Percentiles rank a stretch among this genome's conserved stretches.
Conservation (phyloP, 768 basidiomycete genomes). For the Leccinum uliginosum region DNA sequence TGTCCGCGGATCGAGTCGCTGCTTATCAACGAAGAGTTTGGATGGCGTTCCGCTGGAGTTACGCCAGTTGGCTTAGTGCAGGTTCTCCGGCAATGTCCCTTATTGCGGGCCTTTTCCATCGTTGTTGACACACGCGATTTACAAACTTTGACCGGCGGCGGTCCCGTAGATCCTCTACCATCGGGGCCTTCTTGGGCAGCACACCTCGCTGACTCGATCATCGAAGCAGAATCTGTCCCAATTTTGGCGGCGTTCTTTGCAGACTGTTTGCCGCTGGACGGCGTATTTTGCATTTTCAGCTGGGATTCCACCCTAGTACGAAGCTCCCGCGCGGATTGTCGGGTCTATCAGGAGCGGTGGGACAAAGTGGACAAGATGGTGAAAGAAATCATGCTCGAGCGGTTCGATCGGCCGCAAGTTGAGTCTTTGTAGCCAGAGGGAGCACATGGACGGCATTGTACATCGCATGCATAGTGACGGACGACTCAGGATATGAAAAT, state of each 20-base stretch:
- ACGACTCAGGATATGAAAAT: too few relatives aligned
- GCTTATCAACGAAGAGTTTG: too few relatives aligned
- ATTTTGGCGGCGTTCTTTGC: not conserved
- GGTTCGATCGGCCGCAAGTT: too few relatives aligned
- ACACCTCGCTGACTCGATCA: not conserved
- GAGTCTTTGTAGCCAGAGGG: too few relatives aligned
- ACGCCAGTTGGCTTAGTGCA: too few relatives aligned
- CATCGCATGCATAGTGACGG: too few relatives aligned
- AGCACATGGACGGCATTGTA: too few relatives aligned
- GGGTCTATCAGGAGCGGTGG: not conserved
- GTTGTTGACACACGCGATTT: not conserved
- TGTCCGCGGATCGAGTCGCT: too few relatives aligned
- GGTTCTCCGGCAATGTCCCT: too few relatives aligned
- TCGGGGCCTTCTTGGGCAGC: not conserved
- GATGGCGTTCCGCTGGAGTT: too few relatives aligned
- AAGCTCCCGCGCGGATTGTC: not conserved
- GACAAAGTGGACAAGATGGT: not conserved
- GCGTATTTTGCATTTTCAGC: not conserved
- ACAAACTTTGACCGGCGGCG: not conserved
- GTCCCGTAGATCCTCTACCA: not conserved
- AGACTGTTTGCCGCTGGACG: not conserved
- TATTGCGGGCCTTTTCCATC: too few relatives aligned
- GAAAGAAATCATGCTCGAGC: too few relatives aligned
- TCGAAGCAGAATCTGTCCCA: not conserved
- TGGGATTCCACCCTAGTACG: not conserved